Evolutionary conservation across 2,329 filamentous ascomycete species (phyloP).

Genomic region (Aspergillus jensenii): DNA sequence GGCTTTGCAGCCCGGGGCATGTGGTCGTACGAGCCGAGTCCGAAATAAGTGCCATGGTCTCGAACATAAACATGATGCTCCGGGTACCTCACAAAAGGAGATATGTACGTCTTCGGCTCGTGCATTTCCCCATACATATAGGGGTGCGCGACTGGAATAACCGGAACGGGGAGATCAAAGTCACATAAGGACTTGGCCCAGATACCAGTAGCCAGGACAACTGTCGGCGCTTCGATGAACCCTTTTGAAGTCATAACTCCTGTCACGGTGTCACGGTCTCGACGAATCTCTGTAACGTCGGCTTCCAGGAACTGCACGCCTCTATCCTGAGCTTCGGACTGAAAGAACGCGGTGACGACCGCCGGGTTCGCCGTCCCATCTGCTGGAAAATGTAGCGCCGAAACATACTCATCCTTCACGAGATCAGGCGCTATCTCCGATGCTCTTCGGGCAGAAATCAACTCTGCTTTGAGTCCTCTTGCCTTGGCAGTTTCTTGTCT

Average conservation of each 20-base stretch:
- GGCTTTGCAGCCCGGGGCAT: conserved; percentile 22
- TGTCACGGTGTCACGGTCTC: conserved; percentile 17
- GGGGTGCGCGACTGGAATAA: conserved; percentile 37
- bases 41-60: conserved; percentile 33
- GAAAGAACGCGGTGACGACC: conserved; percentile 25
- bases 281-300: conserved; percentile 18
- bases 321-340: conserved; percentile 18
- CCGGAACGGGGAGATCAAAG: conserved; percentile 27
- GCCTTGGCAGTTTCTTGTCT: conserved; percentile 20
- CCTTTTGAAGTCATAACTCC: conserved; percentile 19
- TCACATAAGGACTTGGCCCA: conserved; percentile 28
- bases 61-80: conserved; percentile 37
- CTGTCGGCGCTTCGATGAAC: conserved; percentile 12
- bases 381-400: conserved; percentile 24
- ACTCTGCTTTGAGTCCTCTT: conserved; percentile 25
- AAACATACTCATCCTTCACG: conserved; percentile 22
- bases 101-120: conserved; percentile 17
- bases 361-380: conserved; percentile 30
- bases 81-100: conserved; percentile 37
- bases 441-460: conserved; percentile 25
- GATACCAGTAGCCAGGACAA: conserved; percentile 32
- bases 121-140: conserved; percentile 31
- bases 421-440: conserved; percentile 27
- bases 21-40: conserved; percentile 36
- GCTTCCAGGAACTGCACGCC: conserved; percentile 25